phyloP scores from a whole-genome alignment of 352 stramenopile genomes.

The Pilasporangium apinafurcum region DNA sequence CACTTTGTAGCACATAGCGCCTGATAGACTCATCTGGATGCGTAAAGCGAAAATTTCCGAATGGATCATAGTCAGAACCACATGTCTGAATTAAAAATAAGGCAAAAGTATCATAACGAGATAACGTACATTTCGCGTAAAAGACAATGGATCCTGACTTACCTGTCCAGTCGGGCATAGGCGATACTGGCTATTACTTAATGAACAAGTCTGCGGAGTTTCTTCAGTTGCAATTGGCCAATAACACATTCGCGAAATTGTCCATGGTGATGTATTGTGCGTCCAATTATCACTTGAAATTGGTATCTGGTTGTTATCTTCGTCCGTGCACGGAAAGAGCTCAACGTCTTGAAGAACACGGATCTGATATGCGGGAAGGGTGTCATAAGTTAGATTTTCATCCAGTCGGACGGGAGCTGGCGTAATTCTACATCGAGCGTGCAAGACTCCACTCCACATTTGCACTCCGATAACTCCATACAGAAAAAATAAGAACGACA shows the following conservation, averaged over 20 bases:
- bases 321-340: slow-evolving; percentile 24
- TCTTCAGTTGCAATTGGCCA: slow-evolving; percentile 85
- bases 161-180: slow-evolving; percentile 32
- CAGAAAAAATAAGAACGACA: slow-evolving; percentile 82
- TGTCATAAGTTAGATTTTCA: slow-evolving; percentile 15
- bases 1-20: slow-evolving; percentile 21
- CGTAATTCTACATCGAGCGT: slow-evolving; percentile 62
- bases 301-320: slow-evolving; percentile 22
- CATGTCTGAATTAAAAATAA: slow-evolving; percentile 20
- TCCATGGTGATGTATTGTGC: slow-evolving; percentile 46
- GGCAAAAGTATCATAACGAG: neutral
- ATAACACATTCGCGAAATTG: slow-evolving; percentile 66
- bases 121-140: slow-evolving; percentile 1
- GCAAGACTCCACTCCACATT: slow-evolving; percentile 66
- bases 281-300: slow-evolving; percentile 26
- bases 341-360: slow-evolving; percentile 27
- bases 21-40: slow-evolving; percentile 28
- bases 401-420: slow-evolving; percentile 54
- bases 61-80: slow-evolving; percentile 54
- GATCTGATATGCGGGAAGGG: slow-evolving; percentile 22
- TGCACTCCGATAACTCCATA: slow-evolving; percentile 83
- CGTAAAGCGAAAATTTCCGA: slow-evolving; percentile 62
- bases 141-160: neutral
- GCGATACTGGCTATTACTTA: slow-evolving; percentile 22
- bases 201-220: slow-evolving; percentile 45